Evolutionary conservation across 495 filamentous ascomycete species (phyloP), one percentile per base, ranked within the genome.

Genomic region (Pyrenula aspistea): DNA sequence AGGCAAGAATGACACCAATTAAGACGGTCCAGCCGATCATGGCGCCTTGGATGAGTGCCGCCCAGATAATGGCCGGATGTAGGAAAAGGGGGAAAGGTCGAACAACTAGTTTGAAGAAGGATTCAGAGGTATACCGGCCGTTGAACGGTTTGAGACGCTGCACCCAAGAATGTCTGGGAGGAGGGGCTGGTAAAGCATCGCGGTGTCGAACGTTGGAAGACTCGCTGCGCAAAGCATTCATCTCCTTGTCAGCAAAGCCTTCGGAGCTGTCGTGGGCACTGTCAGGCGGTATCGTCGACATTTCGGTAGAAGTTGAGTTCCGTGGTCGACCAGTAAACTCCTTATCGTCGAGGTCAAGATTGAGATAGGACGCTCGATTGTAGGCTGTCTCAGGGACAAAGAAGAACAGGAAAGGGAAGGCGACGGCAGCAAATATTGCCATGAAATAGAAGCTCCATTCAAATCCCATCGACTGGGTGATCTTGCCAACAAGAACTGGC

Each of bases 1-100:
- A 83, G 10, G 88, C 90, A 22, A 96, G 71, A 55, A 93, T 82
- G 23, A 95, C 87, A 52, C 91, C 91, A 54, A 96, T 93, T 64
- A 96, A 85, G 8, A 96, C 91, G 2, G 89, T 91, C 91, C 91
- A 96, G 58, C 91, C 91, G 59, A 96, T 94, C 57, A 95, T 76
- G 1, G 88, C 81, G 12, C 91, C 91, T 77, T 96, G 91, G 50
- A 89, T 95, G 1, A 96, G 73, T 65, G 86, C 91, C 10, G 88
- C 89, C 88, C 89, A 96, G 31, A 95, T 64, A 55, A 96, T 85
- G 47, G 87, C 88, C 0, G 91, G 91, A 60, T 96, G 91, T 15
- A 88, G 66, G 61, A 85, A 84, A 21, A 86, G 68, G 0, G 83
- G 81, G 25, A 86, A 81, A 19, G 83, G 83, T 15, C 83, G 73